Conservation (phyloP, 805 yeast genomes). For the Yarrowia sp. region DNA sequence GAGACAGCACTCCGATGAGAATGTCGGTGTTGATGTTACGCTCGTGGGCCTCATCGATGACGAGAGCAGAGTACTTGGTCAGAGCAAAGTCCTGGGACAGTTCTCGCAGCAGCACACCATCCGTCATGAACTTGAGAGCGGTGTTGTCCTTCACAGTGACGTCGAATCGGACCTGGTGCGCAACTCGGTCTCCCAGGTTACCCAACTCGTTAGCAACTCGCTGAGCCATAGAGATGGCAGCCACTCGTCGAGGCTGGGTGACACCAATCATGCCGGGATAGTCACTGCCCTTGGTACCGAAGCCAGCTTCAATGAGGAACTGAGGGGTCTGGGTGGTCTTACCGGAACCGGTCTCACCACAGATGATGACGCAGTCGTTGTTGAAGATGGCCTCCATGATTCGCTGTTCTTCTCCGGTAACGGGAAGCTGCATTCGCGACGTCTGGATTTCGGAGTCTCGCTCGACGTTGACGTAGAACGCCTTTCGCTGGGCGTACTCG, state of each 20-base stretch:
- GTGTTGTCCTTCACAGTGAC: constrained; percentile 62
- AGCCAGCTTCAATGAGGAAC: constrained; percentile 89
- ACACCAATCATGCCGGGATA: constrained; percentile 94
- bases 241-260: constrained; percentile 90
- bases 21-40: constrained; percentile 95
- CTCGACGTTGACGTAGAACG: constrained; percentile 64
- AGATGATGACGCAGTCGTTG: constrained; percentile 82
- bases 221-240: constrained; percentile 78
- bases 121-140: constrained; percentile 85
- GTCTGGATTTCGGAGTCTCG: constrained; percentile 66
- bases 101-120: constrained; percentile 90
- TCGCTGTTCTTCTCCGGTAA: constrained; percentile 81
- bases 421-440: constrained; percentile 74
- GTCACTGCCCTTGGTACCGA: constrained; percentile 58
- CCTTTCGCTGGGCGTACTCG: constrained; percentile 52
- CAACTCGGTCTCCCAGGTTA: constrained; percentile 71
- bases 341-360: constrained; percentile 99
- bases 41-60: constrained; percentile 98
- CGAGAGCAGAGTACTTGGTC: constrained; percentile 75
- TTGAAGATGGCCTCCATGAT: constrained; percentile 96
- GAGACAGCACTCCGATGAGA: constrained; percentile 87
- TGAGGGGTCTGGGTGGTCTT: constrained; percentile 98
- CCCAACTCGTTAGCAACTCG: constrained; percentile 81
- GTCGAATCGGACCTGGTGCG: constrained; percentile 85
- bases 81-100: constrained; percentile 85